These are phyloP conservation scores for Beauveria scarabaeidicola DNA, from an alignment of 2,329 filamentous ascomycete species.

Conservation along the genomic window DNA sequence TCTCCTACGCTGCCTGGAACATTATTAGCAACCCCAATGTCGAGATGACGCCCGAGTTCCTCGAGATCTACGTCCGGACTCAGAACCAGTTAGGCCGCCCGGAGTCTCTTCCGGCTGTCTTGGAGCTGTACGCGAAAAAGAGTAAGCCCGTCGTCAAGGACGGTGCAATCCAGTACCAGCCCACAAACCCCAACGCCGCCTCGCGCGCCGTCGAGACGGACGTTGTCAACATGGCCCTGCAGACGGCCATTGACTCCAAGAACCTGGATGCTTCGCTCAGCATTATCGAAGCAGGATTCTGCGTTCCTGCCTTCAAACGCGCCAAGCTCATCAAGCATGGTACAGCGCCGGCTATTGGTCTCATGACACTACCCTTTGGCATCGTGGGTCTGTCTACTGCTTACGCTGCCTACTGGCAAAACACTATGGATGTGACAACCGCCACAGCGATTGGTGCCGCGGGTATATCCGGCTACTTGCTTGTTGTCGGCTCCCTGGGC, in stretches of 20 bases:
- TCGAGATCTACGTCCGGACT: constrained; percentile 66
- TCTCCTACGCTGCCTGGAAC: constrained; percentile 55
- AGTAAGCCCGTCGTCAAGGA: constrained; percentile 56
- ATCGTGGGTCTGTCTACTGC: constrained; percentile 60
- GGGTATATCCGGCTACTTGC: constrained; percentile 75
- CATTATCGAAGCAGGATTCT: constrained; percentile 63
- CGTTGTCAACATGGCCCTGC: constrained; percentile 65
- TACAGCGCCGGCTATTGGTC: constrained; percentile 49
- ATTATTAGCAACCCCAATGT: constrained; percentile 68
- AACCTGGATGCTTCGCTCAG: constrained; percentile 71
- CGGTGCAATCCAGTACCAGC: constrained; percentile 49
- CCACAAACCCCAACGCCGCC: constrained; percentile 58
- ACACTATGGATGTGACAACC: constrained; percentile 65
- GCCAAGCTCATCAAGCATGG: constrained; percentile 59
- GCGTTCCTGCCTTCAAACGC: constrained; percentile 55
- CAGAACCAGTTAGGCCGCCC: constrained; percentile 66
- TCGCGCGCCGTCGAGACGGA: constrained; percentile 63
- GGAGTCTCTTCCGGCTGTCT: constrained; percentile 68
- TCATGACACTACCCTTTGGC: constrained; percentile 54
- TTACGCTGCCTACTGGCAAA: constrained; percentile 37
- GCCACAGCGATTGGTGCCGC: constrained; percentile 73
- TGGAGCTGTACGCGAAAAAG: constrained; percentile 78
- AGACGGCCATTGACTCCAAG: constrained; percentile 69
- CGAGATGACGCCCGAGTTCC: constrained; percentile 66
- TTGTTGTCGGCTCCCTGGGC: constrained; percentile 72